These are phyloP conservation scores for Sugiyamaella pinicola DNA, from an alignment of 1,139 yeast genomes.

Conservation along the genomic window DNA sequence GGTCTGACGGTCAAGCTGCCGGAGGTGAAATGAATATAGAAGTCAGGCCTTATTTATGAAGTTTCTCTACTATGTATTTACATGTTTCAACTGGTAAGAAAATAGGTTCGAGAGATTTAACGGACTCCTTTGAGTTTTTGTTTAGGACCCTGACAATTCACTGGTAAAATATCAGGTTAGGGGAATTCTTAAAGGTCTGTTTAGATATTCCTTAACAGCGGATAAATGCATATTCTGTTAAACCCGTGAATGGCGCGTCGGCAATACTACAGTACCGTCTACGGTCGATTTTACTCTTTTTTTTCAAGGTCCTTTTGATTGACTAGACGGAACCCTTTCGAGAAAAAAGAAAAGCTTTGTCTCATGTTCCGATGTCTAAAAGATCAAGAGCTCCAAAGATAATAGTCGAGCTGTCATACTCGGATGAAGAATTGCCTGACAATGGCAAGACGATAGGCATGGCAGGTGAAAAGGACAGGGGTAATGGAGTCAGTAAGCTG, in stretches of 20 bases:
- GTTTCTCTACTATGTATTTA: too few relatives aligned
- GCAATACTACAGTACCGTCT: neutral
- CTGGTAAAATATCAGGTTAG: neutral
- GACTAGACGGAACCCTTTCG: neutral
- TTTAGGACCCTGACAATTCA: neutral
- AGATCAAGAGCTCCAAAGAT: neutral
- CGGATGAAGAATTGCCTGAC: conserved; percentile 1
- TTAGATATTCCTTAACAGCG: neutral
- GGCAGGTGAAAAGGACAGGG: neutral
- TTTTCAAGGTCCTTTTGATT: neutral
- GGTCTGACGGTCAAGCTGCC: too few relatives aligned
- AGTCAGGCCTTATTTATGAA: too few relatives aligned
- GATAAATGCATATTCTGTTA: neutral
- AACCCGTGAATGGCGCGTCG: neutral
- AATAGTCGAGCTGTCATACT: conserved; percentile 10
- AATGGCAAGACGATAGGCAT: neutral
- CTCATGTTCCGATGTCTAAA: conserved; percentile 7
- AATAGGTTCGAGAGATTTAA: too few relatives aligned
- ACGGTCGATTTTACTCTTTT: neutral
- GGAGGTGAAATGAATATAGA: too few relatives aligned
- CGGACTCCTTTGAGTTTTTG: too few relatives aligned
- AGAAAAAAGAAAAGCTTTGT: neutral
- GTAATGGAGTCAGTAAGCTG: neutral
- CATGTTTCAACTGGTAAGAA: too few relatives aligned
- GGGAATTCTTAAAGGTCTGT: neutral